phyloP scores from a whole-genome alignment of 2,329 filamentous ascomycete species.

The Parastagonospora avenae region DNA sequence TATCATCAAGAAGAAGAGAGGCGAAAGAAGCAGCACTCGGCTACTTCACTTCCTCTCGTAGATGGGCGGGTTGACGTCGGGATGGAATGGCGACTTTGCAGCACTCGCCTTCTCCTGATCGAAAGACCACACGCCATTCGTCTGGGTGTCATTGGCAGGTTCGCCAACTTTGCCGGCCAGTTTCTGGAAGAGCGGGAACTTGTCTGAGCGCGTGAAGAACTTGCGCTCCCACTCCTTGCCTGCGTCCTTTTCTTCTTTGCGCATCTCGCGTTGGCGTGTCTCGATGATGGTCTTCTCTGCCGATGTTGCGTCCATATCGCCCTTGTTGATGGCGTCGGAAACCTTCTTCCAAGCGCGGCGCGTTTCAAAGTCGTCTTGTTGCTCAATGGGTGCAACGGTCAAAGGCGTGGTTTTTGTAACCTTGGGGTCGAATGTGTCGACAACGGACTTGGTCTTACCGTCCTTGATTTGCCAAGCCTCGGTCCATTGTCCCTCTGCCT shows the following conservation, averaged over 20 bases:
- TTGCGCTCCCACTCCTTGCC: constrained; percentile 78
- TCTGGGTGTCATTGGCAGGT: constrained; percentile 66
- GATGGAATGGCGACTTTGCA: constrained; percentile 35
- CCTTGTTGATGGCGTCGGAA: constrained; percentile 75
- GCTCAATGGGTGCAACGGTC: constrained; percentile 70
- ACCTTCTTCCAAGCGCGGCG: constrained; percentile 88
- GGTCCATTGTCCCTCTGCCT: constrained; percentile 89
- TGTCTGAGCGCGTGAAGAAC: constrained; percentile 69
- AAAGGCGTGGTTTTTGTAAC: constrained; percentile 66
- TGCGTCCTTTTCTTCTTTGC: constrained; percentile 76
- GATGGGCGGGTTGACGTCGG: constrained; percentile 33
- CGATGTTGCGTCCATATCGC: constrained; percentile 82
- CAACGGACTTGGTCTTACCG: constrained; percentile 54
- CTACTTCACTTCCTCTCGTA: constrained; percentile 18
- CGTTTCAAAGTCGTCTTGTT: constrained; percentile 86
- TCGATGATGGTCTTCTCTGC: constrained; percentile 88
- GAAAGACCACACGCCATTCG: constrained; percentile 73
- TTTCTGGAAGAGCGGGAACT: constrained; percentile 53
- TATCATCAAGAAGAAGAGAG: neutral
- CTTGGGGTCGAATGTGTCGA: constrained; percentile 55
- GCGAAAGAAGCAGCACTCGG: neutral
- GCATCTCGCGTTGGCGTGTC: constrained; percentile 78
- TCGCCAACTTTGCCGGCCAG: constrained; percentile 53
- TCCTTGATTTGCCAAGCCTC: constrained; percentile 79
- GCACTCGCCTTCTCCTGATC: constrained; percentile 57